Evolutionary conservation across 2,329 filamentous ascomycete genomes (phyloP).

Genomic region (Aureobasidium sp.): DNA sequence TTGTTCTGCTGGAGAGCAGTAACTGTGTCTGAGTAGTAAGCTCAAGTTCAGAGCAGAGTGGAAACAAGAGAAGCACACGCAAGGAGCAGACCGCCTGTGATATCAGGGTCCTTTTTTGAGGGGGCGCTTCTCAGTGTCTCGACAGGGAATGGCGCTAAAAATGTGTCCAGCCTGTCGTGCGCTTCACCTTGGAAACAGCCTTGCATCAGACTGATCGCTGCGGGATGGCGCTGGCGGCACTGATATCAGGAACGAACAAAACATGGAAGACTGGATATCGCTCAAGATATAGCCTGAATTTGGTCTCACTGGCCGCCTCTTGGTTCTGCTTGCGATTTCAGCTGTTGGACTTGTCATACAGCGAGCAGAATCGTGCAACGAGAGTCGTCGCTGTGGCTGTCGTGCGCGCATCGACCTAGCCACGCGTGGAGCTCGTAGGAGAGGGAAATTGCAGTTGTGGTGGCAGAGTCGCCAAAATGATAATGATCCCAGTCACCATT

Average conservation of each 20-base stretch:
- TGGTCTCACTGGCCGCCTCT: neutral
- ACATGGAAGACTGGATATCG: neutral
- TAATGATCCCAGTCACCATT: neutral
- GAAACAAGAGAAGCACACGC: neutral
- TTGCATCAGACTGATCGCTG: conserved; percentile 8
- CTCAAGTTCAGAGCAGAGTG: neutral
- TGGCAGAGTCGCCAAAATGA: neutral
- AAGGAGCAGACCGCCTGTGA: neutral
- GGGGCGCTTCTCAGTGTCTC: neutral
- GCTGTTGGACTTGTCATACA: neutral
- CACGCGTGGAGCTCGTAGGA: neutral
- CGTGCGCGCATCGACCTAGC: neutral
- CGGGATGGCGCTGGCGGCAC: neutral
- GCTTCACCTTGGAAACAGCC: conserved; percentile 5
- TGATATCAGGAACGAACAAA: neutral
- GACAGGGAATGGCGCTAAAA: neutral
- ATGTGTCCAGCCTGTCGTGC: conserved; percentile 1
- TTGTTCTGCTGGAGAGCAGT: neutral
- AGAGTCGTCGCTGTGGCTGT: neutral
- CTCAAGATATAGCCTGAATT: neutral
- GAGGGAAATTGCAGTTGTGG: neutral
- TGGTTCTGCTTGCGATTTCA: neutral
- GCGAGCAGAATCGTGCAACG: neutral
- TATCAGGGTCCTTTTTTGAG: conserved; percentile 8
- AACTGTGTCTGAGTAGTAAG: neutral